phyloP scores from a whole-genome alignment of 768 basidiomycete genomes.

The Hericium alpestre region DNA sequence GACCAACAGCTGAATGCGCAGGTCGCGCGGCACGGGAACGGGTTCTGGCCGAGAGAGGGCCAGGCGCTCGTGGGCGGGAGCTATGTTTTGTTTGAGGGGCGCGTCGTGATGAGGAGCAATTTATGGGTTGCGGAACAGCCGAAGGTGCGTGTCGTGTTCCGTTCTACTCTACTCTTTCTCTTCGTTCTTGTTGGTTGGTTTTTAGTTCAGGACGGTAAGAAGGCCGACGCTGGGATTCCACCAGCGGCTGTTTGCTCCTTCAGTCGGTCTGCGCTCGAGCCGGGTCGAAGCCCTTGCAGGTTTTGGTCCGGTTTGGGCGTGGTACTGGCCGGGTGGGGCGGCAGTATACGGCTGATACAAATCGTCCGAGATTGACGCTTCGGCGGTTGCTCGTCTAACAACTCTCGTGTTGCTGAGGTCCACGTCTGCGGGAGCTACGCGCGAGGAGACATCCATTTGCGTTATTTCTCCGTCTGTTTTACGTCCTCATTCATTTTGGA shows the following conservation, averaged over 20 bases:
- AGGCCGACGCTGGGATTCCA: slow-evolving; percentile 72
- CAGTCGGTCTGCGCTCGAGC: slow-evolving; percentile 3
- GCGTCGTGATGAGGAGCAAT: slow-evolving; percentile 42
- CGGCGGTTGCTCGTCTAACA: slow-evolving; percentile 60
- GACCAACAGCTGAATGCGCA: slow-evolving; percentile 77
- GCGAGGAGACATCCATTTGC: slow-evolving; percentile 55
- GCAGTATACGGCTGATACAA: slow-evolving; percentile 80
- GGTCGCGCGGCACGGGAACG: slow-evolving; percentile 46
- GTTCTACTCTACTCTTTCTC: background rate
- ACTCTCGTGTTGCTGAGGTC: slow-evolving; percentile 68
- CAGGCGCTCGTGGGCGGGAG: slow-evolving; percentile 84
- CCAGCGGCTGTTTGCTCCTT: slow-evolving; percentile 41
- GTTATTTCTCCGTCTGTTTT: slow-evolving; percentile 6
- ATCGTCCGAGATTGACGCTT: slow-evolving; percentile 64
- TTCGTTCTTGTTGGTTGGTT: slow-evolving; percentile 1
- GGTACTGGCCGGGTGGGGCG: slow-evolving; percentile 17
- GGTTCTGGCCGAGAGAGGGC: slow-evolving; percentile 68
- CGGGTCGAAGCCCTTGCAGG: slow-evolving; percentile 48
- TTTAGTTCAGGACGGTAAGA: slow-evolving; percentile 70
- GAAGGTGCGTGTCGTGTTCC: slow-evolving; percentile 42
- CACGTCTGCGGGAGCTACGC: slow-evolving; percentile 79
- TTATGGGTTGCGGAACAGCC: slow-evolving; percentile 30
- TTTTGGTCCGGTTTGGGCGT: slow-evolving; percentile 29
- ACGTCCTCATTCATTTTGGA: background rate
- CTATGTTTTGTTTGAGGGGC: slow-evolving; percentile 71